Evolutionary conservation across 345 rosid species (phyloP), one percentile per base, ranked within the genome.

Genomic region (Sisymbrium altissimum): DNA sequence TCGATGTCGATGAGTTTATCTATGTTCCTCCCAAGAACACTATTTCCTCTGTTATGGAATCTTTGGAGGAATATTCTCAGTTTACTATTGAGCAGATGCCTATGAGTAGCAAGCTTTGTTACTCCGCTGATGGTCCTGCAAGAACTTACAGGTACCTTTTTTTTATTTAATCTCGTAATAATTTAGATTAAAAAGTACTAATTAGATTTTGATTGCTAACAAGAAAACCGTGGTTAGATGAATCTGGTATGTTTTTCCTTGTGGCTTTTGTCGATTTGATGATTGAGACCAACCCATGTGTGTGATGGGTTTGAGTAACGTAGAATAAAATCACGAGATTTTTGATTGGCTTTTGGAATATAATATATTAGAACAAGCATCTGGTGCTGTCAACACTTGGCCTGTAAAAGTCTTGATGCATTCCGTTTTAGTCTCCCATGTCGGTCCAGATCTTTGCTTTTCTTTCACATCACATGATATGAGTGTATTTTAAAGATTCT

Each of bases 21-120:
- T 84, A 85, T 59, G 84, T 89, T 27, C 84, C 89, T 0, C 82
- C 86, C 5, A 80, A 83, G 81, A 82, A 53, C 30, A 88, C 87
- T 17, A 76, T 93, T 18, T 70, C 72, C 54, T 73, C 91, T 17
- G 91, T 88, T 41, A 57, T 91, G 77, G 87, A 88, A 81, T 84
- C 91, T 9, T 84, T 91, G 60, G 70, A 86, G 19, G 85, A 21
- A 21, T 88, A 83, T 70, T 64, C 79, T 43, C 97, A 94, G 78
- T 76, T 94, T 73, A 91, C 97, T 18, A 82, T 94, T 35, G 88
- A 87, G 68, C 98, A 91, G 83, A 84, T 86, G 87, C 90, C 96
- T 1, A 94, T 94, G 95, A 89, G 82, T 70, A 83, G 76, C 66
- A 79, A 78, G 81, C 85, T 94, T 53, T 94, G 98, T 78, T 82